Evolutionary conservation across 352 stramenopile genomes (phyloP).

Genomic region (Phytophthora brassicae): DNA sequence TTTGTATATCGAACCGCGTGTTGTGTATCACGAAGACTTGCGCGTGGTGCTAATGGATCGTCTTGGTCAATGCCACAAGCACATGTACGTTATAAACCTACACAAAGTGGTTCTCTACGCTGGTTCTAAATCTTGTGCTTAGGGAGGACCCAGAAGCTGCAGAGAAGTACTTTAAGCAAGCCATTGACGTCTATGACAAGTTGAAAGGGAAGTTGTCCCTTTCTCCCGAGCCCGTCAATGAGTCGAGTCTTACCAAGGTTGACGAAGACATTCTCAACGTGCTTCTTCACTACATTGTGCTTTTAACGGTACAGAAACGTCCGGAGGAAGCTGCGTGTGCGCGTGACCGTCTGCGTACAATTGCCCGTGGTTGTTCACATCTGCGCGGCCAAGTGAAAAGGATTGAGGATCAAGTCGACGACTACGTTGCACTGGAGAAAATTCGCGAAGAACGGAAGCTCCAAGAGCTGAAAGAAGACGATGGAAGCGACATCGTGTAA

Average conservation of each 20-base stretch:
- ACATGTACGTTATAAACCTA: constrained; percentile 20
- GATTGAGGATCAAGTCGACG: constrained; percentile 27
- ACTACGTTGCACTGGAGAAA: constrained; percentile 19
- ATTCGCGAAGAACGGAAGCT: constrained; percentile 22
- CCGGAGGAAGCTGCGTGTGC: constrained; percentile 15
- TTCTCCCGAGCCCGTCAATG: constrained; percentile 3
- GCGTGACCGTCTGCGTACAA: constrained; percentile 13
- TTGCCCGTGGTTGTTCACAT: constrained; percentile 11
- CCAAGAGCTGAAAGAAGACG: constrained; percentile 1
- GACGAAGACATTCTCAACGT: constrained; percentile 24
- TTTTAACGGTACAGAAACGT: constrained; percentile 17
- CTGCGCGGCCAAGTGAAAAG: constrained; percentile 12
- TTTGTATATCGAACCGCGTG: constrained; percentile 13
- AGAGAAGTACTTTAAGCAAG: constrained; percentile 25
- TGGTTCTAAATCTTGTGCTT: background rate
- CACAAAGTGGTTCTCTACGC: too few species aligned
- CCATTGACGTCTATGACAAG: constrained; percentile 27
- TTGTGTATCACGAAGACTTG: constrained; percentile 28
- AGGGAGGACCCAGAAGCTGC: constrained; percentile 14
- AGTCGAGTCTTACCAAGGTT: constrained; percentile 6
- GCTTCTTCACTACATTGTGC: constrained; percentile 23
- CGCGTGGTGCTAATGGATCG: constrained; percentile 57
- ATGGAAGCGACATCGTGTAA: constrained; percentile 6
- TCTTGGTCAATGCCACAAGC: constrained; percentile 69
- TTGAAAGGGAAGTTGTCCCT: constrained; percentile 22